Conservation (phyloP, 768 basidiomycete species). For the Dioszegia hungarica region DNA sequence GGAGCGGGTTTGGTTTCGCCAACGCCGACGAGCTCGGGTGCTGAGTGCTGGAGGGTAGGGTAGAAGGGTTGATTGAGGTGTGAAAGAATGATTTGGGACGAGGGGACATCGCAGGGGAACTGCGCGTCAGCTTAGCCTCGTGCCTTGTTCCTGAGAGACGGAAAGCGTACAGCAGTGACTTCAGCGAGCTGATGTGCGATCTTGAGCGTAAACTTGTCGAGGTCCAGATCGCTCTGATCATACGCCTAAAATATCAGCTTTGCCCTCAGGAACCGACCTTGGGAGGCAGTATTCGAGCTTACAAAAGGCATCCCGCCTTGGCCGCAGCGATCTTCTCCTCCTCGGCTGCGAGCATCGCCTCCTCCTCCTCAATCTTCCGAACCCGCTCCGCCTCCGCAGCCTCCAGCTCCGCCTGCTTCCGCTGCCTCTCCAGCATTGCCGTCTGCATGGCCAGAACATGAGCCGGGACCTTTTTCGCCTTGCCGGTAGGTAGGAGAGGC, state of each 20-base stretch:
- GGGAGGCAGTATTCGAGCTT: not conserved
- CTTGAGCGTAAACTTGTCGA: slow-evolving; percentile 64
- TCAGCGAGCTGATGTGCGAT: slow-evolving; percentile 67
- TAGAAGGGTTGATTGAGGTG: slow-evolving; percentile 66
- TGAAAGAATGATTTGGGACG: slow-evolving; percentile 56
- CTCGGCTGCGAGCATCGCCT: slow-evolving; percentile 63
- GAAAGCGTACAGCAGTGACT: slow-evolving; percentile 60
- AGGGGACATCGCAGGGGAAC: slow-evolving; percentile 59
- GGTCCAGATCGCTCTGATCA: slow-evolving; percentile 40
- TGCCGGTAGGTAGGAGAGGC: slow-evolving; percentile 44
- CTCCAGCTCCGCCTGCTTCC: slow-evolving; percentile 76
- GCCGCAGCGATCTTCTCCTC: slow-evolving; percentile 64
- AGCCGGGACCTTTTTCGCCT: slow-evolving; percentile 49
- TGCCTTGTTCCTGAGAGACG: not conserved
- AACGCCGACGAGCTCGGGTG: slow-evolving; percentile 54
- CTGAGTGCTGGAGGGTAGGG: slow-evolving; percentile 60
- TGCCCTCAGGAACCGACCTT: not conserved
- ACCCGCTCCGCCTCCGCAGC: slow-evolving; percentile 70
- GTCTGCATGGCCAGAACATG: slow-evolving; percentile 80
- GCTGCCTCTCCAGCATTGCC: slow-evolving; percentile 86
- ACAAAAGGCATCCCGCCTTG: slow-evolving; percentile 36
- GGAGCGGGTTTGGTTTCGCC: slow-evolving; percentile 16
- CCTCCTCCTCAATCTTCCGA: slow-evolving; percentile 81
- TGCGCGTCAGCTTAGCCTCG: slow-evolving; percentile 40
- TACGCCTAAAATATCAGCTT: slow-evolving; percentile 11